A percentile compares a stretch with the other conserved stretches of the same genome.
These are phyloP conservation scores for Hyphodiscus hymeniophilus DNA, from an alignment of 495 filamentous ascomycete species.

Conservation along the genomic window DNA sequence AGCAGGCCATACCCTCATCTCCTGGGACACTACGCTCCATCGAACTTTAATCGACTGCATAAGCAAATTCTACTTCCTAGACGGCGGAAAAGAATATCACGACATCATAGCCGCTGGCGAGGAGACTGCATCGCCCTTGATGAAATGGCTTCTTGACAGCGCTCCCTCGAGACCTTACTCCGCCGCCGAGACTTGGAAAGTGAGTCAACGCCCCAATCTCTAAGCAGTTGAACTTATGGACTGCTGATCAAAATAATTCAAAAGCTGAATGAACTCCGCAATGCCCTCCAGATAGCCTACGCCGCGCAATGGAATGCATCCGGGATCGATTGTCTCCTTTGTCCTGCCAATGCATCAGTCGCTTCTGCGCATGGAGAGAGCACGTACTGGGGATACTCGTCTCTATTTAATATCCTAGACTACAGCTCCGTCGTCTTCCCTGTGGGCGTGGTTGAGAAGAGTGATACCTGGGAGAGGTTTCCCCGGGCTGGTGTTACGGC, in stretches of 20 bases:
- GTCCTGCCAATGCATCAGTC: constrained; percentile 45
- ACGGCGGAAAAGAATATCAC: constrained; percentile 39
- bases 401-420: constrained; percentile 57
- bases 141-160: constrained; percentile 47
- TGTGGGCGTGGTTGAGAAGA: constrained; percentile 35
- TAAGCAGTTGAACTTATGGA: too few relatives aligned
- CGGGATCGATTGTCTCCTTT: constrained; percentile 54
- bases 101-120: constrained; percentile 38
- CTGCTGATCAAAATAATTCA: too few relatives aligned
- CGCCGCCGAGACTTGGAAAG: too few relatives aligned
- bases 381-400: constrained; percentile 56
- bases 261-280: too few relatives aligned
- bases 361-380: constrained; percentile 46
- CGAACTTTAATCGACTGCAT: too few relatives aligned
- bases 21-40: too few relatives aligned
- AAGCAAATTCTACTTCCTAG: constrained; percentile 45
- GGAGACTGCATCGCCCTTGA: constrained; percentile 48
- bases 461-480: constrained; percentile 3
- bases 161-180: too few relatives aligned
- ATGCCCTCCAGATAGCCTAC: too few relatives aligned
- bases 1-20: too few relatives aligned
- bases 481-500: too few relatives aligned
- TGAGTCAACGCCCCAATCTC: too few relatives aligned
- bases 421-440: constrained; percentile 49
- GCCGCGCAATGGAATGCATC: too few relatives aligned